A percentile compares a stretch with the other conserved stretches of the same genome.
phyloP scores from a whole-genome alignment of 495 filamentous ascomycete genomes.

The Delitschia confertaspora region DNA sequence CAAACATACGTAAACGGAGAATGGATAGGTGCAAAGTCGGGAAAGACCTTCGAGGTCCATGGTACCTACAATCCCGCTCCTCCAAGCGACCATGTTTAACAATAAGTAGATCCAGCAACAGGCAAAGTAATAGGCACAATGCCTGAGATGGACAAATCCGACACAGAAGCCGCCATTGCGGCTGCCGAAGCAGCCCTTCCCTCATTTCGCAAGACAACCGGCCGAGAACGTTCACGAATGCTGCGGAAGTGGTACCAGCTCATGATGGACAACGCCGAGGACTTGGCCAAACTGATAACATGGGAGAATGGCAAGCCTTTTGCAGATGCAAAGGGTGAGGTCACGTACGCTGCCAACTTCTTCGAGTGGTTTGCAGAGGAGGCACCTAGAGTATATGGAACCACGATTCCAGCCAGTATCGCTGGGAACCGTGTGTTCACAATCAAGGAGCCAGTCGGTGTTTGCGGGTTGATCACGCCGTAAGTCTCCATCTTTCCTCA shows the following conservation, averaged over 20 bases:
- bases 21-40: conserved; percentile 38
- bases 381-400: conserved; percentile 59
- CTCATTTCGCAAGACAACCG: conserved; percentile 58
- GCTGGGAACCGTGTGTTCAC: conserved; percentile 39
- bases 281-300: conserved; percentile 83
- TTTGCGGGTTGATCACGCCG: conserved; percentile 90
- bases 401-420: conserved; percentile 53
- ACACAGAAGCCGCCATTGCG: conserved; percentile 69
- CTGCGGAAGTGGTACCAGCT: conserved; percentile 86
- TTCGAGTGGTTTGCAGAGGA: conserved; percentile 76
- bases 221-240: conserved; percentile 66
- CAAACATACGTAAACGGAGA: conserved; percentile 37
- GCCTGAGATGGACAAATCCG: conserved; percentile 67
- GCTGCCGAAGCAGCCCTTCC: conserved; percentile 69
- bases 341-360: conserved; percentile 62
- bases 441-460: conserved; percentile 68
- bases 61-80: conserved; percentile 16
- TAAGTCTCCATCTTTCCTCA: conserved; percentile 9
- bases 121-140: conserved; percentile 70
- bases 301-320: conserved; percentile 71
- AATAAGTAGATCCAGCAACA: conserved; percentile 73
- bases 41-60: conserved; percentile 40
- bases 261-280: conserved; percentile 77
- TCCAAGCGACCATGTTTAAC: not conserved
- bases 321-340: conserved; percentile 62